Percentiles rank a stretch among this genome's conserved stretches.
Conservation (phyloP, 2,329 filamentous ascomycete species). For the Cladophialophora chaetospira region DNA sequence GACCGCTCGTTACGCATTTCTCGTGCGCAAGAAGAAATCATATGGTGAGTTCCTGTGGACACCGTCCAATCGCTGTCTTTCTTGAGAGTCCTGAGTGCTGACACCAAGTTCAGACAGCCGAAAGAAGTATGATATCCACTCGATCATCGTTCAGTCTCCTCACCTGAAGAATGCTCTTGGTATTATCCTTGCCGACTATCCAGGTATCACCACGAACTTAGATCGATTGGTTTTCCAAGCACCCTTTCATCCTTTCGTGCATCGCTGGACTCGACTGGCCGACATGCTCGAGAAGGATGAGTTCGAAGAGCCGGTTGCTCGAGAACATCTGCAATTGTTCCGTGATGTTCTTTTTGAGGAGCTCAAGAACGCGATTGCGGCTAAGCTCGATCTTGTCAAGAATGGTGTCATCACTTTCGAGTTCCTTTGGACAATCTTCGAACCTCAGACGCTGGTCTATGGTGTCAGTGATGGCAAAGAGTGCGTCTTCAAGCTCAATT, state of each 20-base stretch:
- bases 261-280: conserved; percentile 60
- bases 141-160: conserved; percentile 65
- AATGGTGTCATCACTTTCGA: conserved; percentile 58
- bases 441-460: conserved; percentile 36
- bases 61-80: no score
- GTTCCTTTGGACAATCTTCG: conserved; percentile 47
- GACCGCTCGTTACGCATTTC: conserved; percentile 62
- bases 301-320: conserved; percentile 47
- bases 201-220: conserved; percentile 61
- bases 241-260: conserved; percentile 66
- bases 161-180: conserved; percentile 59
- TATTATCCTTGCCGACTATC: conserved; percentile 59
- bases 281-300: conserved; percentile 43
- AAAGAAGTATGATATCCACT: conserved; percentile 63
- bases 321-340: conserved; percentile 49
- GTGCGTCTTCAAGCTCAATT: conserved; percentile 39
- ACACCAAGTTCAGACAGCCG: no score
- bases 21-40: conserved; percentile 61
- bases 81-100: no score
- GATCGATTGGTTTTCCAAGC: conserved; percentile 62
- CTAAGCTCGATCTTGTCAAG: conserved; percentile 54
- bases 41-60: no score
- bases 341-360: conserved; percentile 54
- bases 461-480: conserved; percentile 42
- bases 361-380: conserved; percentile 53